Percentiles rank a stretch among this genome's conserved stretches.
Conservation (phyloP, 140 eudicot genomes). For the Bidens hawaiensis region DNA sequence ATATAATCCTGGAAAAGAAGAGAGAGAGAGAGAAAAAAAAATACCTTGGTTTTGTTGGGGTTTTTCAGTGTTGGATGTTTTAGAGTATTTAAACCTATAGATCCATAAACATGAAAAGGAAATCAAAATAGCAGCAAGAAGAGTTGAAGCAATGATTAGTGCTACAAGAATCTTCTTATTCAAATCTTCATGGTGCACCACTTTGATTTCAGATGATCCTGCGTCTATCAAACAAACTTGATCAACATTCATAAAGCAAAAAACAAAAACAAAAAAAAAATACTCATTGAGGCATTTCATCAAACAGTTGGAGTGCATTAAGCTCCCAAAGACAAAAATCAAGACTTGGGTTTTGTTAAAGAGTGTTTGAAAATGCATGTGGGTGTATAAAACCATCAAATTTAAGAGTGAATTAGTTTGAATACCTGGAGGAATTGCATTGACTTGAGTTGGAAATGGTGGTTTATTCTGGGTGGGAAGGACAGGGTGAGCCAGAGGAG, state of each 20-base stretch:
- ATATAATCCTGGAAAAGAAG: not conserved
- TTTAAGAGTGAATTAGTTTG: not conserved
- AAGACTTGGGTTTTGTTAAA: not conserved
- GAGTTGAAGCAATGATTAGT: slow-evolving; percentile 64
- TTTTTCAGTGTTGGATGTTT: slow-evolving; percentile 30
- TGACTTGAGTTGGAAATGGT: slow-evolving; percentile 39
- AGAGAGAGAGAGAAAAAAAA: not conserved
- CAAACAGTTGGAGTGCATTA: slow-evolving; percentile 6
- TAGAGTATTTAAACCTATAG: slow-evolving; percentile 44
- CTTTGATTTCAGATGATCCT: slow-evolving; percentile 44
- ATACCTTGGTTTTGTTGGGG: slow-evolving; percentile 52
- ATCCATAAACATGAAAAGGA: slow-evolving; percentile 58
- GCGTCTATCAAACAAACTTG: slow-evolving; percentile 2
- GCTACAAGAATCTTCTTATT: slow-evolving; percentile 73
- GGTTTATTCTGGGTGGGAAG: slow-evolving; percentile 59
- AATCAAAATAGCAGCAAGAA: slow-evolving; percentile 61
- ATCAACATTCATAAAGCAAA: slow-evolving; percentile 11
- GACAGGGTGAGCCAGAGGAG: slow-evolving; percentile 62
- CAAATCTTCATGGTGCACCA: slow-evolving; percentile 61
- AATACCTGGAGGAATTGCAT: slow-evolving; percentile 62
- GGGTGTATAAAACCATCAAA: not conserved
- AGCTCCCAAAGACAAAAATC: slow-evolving; percentile 3
- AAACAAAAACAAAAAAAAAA: slow-evolving; percentile 3
- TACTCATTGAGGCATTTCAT: slow-evolving; percentile 7
- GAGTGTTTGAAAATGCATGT: not conserved